phyloP scores from a whole-genome alignment of 2,329 filamentous ascomycete species.

The Monosporascus cannonballus region DNA sequence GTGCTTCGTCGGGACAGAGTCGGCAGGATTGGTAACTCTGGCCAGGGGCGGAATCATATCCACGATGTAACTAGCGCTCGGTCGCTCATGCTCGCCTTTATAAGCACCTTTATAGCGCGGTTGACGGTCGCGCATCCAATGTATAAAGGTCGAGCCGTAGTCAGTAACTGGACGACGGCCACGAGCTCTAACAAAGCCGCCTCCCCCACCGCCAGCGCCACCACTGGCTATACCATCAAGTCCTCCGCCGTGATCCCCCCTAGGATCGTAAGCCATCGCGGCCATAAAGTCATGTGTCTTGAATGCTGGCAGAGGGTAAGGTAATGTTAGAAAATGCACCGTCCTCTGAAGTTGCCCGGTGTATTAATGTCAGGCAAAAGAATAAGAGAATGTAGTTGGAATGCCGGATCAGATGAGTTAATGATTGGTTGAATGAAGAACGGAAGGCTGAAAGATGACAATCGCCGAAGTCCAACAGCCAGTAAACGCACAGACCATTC shows the following conservation, averaged over 20 bases:
- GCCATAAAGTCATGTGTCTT: conserved; percentile 10
- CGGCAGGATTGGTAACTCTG: conserved; percentile 66
- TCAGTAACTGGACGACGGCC: conserved; percentile 72
- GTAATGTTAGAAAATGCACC: background rate
- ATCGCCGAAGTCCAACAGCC: background rate
- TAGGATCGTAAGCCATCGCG: conserved; percentile 49
- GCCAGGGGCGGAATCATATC: conserved; percentile 87
- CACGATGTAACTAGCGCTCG: conserved; percentile 82
- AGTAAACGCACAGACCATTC: no score
- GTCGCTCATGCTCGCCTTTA: conserved; percentile 72
- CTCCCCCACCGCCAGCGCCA: conserved; percentile 33
- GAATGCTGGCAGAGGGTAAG: background rate
- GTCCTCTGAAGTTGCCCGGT: background rate
- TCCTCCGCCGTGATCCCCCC: conserved; percentile 40
- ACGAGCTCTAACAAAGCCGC: conserved; percentile 41
- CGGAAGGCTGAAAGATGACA: background rate
- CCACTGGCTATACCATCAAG: conserved; percentile 32
- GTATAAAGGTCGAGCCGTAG: conserved; percentile 82
- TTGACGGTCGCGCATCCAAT: conserved; percentile 83
- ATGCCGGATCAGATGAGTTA: background rate
- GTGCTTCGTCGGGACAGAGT: conserved; percentile 89
- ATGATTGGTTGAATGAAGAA: background rate
- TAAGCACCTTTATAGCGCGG: conserved; percentile 68
- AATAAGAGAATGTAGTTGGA: background rate
- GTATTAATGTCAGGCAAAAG: background rate